phyloP scores from a whole-genome alignment of 2,329 filamentous ascomycete species.

The Colletotrichum echinochloae region DNA sequence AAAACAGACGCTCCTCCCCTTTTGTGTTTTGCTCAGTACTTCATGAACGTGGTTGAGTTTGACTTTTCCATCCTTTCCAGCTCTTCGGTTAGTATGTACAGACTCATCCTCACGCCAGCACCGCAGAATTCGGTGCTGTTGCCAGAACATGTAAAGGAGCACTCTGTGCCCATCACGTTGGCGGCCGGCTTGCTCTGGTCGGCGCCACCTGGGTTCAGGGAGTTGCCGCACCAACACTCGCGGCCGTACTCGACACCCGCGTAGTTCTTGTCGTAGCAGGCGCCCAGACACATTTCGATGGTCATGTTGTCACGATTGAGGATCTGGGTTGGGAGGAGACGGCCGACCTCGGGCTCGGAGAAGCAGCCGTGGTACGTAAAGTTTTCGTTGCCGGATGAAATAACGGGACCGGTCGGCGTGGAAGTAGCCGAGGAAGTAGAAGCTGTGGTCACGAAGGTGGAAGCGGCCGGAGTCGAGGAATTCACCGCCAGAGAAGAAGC shows the following conservation, averaged over 20 bases:
- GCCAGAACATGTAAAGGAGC: constrained; percentile 40
- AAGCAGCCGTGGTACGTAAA: constrained; percentile 54
- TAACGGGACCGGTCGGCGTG: constrained; percentile 45
- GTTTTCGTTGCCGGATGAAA: constrained; percentile 51
- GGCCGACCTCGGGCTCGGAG: constrained; percentile 49
- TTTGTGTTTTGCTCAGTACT: not conserved
- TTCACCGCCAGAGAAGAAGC: not conserved
- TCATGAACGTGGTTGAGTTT: constrained; percentile 13
- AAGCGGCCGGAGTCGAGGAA: not conserved
- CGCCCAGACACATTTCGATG: constrained; percentile 40
- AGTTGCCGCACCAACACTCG: constrained; percentile 43
- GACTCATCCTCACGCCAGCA: constrained; percentile 46
- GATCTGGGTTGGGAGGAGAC: constrained; percentile 48
- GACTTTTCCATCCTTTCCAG: constrained; percentile 1
- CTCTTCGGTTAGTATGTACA: constrained; percentile 46
- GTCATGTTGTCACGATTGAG: constrained; percentile 46
- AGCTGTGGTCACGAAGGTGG: not conserved
- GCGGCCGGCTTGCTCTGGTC: constrained; percentile 36
- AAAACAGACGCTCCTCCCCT: not conserved
- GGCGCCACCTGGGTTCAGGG: constrained; percentile 44
- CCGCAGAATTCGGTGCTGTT: constrained; percentile 40
- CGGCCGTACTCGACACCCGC: constrained; percentile 43
- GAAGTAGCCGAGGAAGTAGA: constrained; percentile 35
- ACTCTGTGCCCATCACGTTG: constrained; percentile 36
- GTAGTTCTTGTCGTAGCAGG: constrained; percentile 40